Percentiles rank a stretch among this genome's conserved stretches.
These are phyloP conservation scores for Musa itinerans DNA, from an alignment of 176 grass and related monocot species.

Conservation along the genomic window DNA sequence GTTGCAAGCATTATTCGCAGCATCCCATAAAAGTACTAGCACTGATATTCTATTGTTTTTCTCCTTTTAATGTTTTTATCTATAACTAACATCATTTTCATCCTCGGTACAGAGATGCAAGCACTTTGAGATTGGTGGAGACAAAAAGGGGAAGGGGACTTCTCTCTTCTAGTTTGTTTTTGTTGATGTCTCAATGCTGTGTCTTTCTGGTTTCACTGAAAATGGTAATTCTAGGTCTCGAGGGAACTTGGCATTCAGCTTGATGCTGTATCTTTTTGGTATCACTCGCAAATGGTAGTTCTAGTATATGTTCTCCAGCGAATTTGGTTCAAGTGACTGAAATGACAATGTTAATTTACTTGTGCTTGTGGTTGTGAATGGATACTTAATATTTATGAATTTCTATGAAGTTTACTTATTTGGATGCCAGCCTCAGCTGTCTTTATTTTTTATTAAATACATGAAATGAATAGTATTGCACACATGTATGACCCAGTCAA, in stretches of 20 bases:
- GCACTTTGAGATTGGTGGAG: conserved; percentile 95
- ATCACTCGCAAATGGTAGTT: background rate
- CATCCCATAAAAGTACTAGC: conserved; percentile 51
- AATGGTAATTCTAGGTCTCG: background rate
- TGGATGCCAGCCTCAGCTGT: background rate
- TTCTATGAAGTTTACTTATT: background rate
- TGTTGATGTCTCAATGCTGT: background rate
- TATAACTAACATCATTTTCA: conserved; percentile 9
- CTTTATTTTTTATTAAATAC: background rate
- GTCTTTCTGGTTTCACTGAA: background rate
- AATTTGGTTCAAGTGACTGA: background rate
- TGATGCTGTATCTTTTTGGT: background rate
- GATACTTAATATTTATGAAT: background rate
- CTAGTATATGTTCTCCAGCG: background rate
- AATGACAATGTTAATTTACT: background rate
- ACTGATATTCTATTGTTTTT: background rate
- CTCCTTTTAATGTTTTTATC: background rate
- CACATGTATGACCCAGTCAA: background rate
- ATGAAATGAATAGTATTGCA: background rate
- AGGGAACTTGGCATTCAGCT: background rate
- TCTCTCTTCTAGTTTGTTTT: conserved; percentile 62
- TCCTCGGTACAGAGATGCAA: conserved; percentile 57
- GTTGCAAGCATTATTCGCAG: conserved; percentile 89
- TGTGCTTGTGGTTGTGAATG: background rate
- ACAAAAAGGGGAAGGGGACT: conserved; percentile 98